Evolutionary conservation across 176 grass and related monocot genomes (phyloP), one percentile per base, ranked within the genome.

Genomic region (Raddia distichophylla): DNA sequence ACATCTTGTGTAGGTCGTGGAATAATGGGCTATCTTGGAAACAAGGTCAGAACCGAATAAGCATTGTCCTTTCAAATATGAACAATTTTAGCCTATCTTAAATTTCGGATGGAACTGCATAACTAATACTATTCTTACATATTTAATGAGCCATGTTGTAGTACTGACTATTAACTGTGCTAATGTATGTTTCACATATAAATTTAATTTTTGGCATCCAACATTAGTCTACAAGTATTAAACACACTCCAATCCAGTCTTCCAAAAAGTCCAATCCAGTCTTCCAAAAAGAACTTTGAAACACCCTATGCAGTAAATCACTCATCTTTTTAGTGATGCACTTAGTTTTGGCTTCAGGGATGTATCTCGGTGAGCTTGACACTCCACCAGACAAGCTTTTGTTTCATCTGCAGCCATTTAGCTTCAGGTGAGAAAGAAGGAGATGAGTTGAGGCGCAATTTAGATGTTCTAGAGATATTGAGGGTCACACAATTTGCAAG

Each of bases 391-490:
- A 94, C 94, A 74, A 90, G 84, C 80, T 92, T 97, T 88, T 97
- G 94, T 83, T 97, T 97, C 54, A 75, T 97, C 56, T 97, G 94
- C 76, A 92, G 92, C 76, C 94, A 97, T 83, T 81, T 97, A 43
- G 90, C 94, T 86, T 97, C 94, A 61, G 94, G 94, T 42, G 87
- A 97, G 80, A 97, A 94, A 92, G 94, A 94, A 82, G 90, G 94
- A 50, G 94, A 97, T 74, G 94, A 97, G 62, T 79, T 97, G 68
- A 87, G 89, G 20, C 84, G 94, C 74, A 97, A 97, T 74, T 88
- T 52, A 62, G 94, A 97, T 84, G 94, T 97, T 20, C 20, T 86
- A 71, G 91, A 94, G 85, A 97, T 94, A 58, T 70, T 94, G 57
- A 97, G 79, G 56, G 69, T 90, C 27, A 97, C 94, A 18, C 89